These are phyloP conservation scores for Phanerodontia chrysosporium DNA, from an alignment of 768 basidiomycete genomes.

Conservation along the genomic window DNA sequence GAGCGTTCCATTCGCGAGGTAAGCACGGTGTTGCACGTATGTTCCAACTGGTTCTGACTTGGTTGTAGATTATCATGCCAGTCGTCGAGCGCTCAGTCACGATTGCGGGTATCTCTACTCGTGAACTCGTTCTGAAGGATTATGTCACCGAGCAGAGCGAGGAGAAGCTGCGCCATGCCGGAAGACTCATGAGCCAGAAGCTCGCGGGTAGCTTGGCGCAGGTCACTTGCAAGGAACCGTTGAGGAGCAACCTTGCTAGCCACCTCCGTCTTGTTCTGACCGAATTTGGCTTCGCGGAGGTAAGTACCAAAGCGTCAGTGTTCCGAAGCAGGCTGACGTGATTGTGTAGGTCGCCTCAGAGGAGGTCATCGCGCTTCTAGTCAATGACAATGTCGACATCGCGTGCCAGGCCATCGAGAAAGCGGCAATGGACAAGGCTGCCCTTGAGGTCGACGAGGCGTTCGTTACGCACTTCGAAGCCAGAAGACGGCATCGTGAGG, in stretches of 20 bases:
- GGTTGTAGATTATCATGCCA: slow-evolving; percentile 80
- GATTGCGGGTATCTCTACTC: slow-evolving; percentile 95
- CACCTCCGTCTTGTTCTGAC: slow-evolving; percentile 80
- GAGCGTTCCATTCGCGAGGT: slow-evolving; percentile 95
- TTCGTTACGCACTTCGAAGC: slow-evolving; percentile 79
- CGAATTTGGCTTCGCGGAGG: slow-evolving; percentile 90
- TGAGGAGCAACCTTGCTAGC: slow-evolving; percentile 86
- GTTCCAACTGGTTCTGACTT: not conserved
- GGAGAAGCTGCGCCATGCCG: slow-evolving; percentile 84
- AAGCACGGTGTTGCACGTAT: slow-evolving; percentile 16
- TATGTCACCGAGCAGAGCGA: slow-evolving; percentile 92
- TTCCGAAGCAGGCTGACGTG: slow-evolving; percentile 5
- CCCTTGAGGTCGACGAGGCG: slow-evolving; percentile 88
- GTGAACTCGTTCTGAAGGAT: slow-evolving; percentile 93
- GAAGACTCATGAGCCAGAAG: slow-evolving; percentile 94
- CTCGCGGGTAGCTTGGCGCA: slow-evolving; percentile 93
- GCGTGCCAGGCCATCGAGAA: slow-evolving; percentile 95
- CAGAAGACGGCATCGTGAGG: slow-evolving; percentile 84
- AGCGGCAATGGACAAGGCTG: slow-evolving; percentile 94
- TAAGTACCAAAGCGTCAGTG: slow-evolving; percentile 23
- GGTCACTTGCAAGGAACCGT: slow-evolving; percentile 96
- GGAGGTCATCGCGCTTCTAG: slow-evolving; percentile 71
- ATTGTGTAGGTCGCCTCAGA: slow-evolving; percentile 71
- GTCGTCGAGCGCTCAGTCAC: slow-evolving; percentile 98
- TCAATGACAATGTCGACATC: slow-evolving; percentile 88